Conservation (phyloP, 306 rosid genomes). For the Myrica gale region DNA sequence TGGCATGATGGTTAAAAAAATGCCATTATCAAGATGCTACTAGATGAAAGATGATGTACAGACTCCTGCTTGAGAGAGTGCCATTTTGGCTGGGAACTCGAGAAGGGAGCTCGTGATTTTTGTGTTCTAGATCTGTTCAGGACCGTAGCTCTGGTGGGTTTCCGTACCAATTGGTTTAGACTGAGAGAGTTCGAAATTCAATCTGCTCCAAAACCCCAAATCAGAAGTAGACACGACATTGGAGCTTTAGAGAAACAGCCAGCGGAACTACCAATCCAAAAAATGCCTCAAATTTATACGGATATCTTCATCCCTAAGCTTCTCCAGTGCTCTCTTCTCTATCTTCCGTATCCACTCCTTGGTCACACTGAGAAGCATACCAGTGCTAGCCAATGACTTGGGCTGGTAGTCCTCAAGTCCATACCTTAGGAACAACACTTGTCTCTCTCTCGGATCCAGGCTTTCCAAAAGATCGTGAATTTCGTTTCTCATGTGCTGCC, state of each 20-base stretch:
- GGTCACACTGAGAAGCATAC: constrained; percentile 59
- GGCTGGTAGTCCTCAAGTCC: constrained; percentile 63
- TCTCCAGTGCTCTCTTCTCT: constrained; percentile 65
- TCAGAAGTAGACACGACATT: constrained; percentile 12
- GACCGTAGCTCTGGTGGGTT: background rate
- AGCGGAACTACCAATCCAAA: constrained; percentile 35
- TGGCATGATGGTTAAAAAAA: background rate
- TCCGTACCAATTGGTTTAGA: background rate
- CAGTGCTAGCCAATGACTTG: constrained; percentile 71
- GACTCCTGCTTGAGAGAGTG: no score
- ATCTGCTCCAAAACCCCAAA: background rate
- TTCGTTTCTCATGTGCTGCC: constrained; percentile 61
- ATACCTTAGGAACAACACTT: constrained; percentile 62
- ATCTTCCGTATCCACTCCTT: constrained; percentile 73
- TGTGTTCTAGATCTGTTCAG: background rate
- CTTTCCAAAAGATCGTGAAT: constrained; percentile 48
- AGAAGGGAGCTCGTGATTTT: background rate
- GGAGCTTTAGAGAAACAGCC: constrained; percentile 12
- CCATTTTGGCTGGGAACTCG: background rate
- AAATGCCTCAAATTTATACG: constrained; percentile 46
- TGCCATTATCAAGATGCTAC: background rate
- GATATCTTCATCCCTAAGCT: constrained; percentile 49
- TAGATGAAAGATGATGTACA: no score
- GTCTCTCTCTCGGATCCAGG: constrained; percentile 71
- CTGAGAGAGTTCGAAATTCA: background rate